These are phyloP conservation scores for Verticillium dahliae DNA, from an alignment of 2,329 filamentous ascomycete genomes.

Conservation along the genomic window DNA sequence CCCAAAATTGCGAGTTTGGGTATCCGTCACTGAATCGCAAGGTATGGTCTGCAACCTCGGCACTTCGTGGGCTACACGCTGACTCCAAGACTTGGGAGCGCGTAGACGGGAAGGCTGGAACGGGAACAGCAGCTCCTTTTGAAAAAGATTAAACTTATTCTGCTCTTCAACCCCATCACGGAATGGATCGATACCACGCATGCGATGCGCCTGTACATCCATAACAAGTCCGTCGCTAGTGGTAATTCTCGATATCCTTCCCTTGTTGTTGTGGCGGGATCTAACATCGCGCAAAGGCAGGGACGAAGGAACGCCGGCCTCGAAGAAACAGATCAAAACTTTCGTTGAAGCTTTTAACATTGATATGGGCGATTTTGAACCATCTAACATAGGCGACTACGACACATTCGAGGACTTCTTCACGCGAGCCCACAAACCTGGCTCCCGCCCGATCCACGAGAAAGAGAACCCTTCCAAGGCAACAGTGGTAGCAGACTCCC, in stretches of 20 bases:
- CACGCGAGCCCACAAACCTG: constrained; percentile 22
- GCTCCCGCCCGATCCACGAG: constrained; percentile 20
- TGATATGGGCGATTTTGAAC: constrained; percentile 28
- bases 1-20: neutral
- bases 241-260: constrained; percentile 13
- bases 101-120: constrained; percentile 22
- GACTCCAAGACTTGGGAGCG: too few relatives aligned
- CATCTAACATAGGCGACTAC: constrained; percentile 25
- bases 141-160: constrained; percentile 31
- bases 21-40: constrained; percentile 6
- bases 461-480: constrained; percentile 19
- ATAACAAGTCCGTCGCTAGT: constrained; percentile 23
- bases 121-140: constrained; percentile 30
- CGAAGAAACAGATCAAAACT: constrained; percentile 24
- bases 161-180: constrained; percentile 31
- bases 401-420: constrained; percentile 31
- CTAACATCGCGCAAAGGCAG: constrained; percentile 6
- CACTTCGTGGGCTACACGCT: too few relatives aligned
- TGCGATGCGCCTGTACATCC: constrained; percentile 26
- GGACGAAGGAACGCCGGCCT: constrained; percentile 20
- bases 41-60: neutral
- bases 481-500: constrained; percentile 26
- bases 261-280: too few relatives aligned
- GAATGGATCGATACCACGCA: constrained; percentile 32
- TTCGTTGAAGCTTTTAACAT: constrained; percentile 29